Evolutionary conservation across 2,329 filamentous ascomycete genomes (phyloP), one percentile per base, ranked within the genome.

Genomic region (Ophiostoma ulmi): DNA sequence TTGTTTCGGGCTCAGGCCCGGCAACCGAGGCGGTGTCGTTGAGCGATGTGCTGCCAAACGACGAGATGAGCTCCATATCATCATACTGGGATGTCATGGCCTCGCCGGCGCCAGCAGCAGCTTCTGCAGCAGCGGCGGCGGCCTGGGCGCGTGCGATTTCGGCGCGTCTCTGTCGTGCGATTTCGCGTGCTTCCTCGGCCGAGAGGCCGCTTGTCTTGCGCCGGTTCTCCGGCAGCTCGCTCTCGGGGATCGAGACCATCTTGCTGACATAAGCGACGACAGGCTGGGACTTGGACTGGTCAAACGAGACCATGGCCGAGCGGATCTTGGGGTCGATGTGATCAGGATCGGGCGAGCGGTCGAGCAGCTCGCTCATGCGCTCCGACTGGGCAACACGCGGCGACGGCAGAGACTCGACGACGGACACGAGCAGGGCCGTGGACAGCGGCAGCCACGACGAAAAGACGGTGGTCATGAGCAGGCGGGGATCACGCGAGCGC

Each of bases 201-300:
- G 88, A 97, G 76, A 98, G 85, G 63, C 89, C 88, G 20, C 81
- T 79, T 20, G 88, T 85, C 13, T 70, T 72, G 65, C 92, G 86
- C 79, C 91, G 96, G 78, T 97, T 97, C 69, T 94, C 88, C 0
- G 92, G 91, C 5, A 99, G 83, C 76, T 99, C 94, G 79, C 92
- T 97, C 77, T 96, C 92, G 0, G 93, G 94, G 14, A 99, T 86
- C 0, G 95, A 95, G 1, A 98, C 92, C 93, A 99, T 97, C 79
- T 99, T 99, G 81, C 94, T 98, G 72, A 99, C 92, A 75, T 97
- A 99, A 10, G 92, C 94, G 1, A 99, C 92, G 0, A 97, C 88
- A 0, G 94, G 94, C 71, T 91, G 90, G 0, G 88, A 84, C 55
- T 86, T 84, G 0, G 84, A 85, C 3, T 87, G 87, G 76, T 91